A percentile compares a stretch with the other conserved stretches of the same genome.
Evolutionary conservation across 176 grass and related monocot genomes (phyloP).

Genomic region (Melocanna baccifera): DNA sequence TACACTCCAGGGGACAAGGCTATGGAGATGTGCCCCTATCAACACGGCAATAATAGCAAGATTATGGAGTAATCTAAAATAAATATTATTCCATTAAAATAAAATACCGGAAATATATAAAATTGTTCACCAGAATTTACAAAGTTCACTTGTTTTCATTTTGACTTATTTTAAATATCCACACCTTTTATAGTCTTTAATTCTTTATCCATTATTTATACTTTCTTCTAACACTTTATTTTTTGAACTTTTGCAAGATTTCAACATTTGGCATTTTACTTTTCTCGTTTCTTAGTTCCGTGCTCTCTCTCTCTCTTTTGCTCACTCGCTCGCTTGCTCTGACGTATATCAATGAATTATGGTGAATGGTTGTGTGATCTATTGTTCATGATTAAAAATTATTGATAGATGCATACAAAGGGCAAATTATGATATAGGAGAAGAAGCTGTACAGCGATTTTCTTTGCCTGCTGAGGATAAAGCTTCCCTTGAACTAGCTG

Average conservation of each 20-base stretch:
- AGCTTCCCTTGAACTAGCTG: slow-evolving; percentile 75
- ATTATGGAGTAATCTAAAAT: no score
- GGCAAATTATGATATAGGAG: slow-evolving; percentile 90
- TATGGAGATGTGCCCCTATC: background rate
- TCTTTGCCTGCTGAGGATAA: slow-evolving; percentile 89
- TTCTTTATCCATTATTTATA: background rate
- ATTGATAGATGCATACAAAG: slow-evolving; percentile 85
- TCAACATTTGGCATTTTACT: background rate
- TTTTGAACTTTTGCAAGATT: background rate
- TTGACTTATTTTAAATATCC: background rate
- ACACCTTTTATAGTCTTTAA: background rate
- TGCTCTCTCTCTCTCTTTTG: background rate
- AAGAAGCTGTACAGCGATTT: slow-evolving; percentile 89
- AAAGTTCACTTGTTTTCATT: background rate
- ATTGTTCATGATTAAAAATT: slow-evolving; percentile 29
- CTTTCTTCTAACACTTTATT: slow-evolving; percentile 12
- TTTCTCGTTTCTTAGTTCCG: background rate
- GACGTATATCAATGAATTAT: background rate
- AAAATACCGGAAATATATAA: no score
- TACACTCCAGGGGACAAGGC: background rate
- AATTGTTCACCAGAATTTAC: background rate
- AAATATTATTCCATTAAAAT: no score
- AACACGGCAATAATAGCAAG: background rate
- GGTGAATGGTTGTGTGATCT: slow-evolving; percentile 22
- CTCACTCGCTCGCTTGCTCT: background rate